Evolutionary conservation across 2,329 filamentous ascomycete species (phyloP).

Genomic region (Colletotrichum sp.): DNA sequence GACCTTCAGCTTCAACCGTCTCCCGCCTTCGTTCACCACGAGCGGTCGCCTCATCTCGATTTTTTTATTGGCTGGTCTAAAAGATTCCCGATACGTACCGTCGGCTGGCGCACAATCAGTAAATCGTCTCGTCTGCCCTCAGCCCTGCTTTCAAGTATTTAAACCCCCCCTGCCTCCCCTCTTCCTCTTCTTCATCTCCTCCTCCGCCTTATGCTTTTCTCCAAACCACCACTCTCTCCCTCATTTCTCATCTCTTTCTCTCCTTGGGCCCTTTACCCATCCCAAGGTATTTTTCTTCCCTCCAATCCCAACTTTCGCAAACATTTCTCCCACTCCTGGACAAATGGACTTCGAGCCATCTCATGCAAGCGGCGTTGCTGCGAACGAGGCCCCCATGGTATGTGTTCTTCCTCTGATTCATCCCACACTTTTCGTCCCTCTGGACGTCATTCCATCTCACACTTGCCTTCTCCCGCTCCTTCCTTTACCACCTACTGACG

Average conservation of each 20-base stretch:
- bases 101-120: not conserved
- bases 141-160: not conserved
- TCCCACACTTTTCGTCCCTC: no score
- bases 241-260: accelerated
- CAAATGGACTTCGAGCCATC: not conserved
- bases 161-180: accelerated
- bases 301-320: not conserved
- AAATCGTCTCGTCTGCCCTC: not conserved
- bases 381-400: not conserved
- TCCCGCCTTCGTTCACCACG: not conserved
- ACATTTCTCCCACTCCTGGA: accelerated
- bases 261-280: accelerated
- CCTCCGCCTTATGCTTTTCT: accelerated
- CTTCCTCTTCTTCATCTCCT: accelerated
- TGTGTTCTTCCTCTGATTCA: not conserved
- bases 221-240: not conserved
- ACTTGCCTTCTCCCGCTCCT: not conserved
- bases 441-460: no score
- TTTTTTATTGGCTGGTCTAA: not conserved
- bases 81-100: not conserved
- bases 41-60: not conserved
- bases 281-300: not conserved
- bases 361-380: not conserved
- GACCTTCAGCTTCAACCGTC: not conserved
- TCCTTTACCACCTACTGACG: not conserved